Conservation (phyloP, 140 eudicot genomes). For the Anethum foeniculum region DNA sequence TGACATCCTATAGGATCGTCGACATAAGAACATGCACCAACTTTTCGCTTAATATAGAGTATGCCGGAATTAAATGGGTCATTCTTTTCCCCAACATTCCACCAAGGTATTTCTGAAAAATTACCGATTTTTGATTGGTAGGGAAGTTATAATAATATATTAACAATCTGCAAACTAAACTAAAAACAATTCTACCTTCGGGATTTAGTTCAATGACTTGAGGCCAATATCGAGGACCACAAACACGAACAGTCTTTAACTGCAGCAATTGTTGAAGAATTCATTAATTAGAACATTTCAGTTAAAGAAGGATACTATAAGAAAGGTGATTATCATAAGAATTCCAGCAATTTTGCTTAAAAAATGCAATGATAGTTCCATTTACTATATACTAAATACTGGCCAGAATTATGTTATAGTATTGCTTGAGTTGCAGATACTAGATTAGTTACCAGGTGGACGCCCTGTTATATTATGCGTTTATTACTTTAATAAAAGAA, state of each 20-base stretch:
- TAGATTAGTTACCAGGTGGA: no score
- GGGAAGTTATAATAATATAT: neutral
- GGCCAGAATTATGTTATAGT: neutral
- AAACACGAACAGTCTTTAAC: conserved; percentile 82
- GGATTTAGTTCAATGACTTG: conserved; percentile 85
- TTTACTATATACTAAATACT: neutral
- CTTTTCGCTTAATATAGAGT: conserved; percentile 80
- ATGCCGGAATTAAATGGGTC: conserved; percentile 91
- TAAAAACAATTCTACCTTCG: conserved; percentile 42
- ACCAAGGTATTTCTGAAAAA: conserved; percentile 86
- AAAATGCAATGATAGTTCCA: neutral
- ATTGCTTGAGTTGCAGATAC: neutral
- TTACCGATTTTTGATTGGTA: conserved; percentile 2
- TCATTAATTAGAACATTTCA: neutral
- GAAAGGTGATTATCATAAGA: no score
- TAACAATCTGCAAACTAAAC: conserved; percentile 10
- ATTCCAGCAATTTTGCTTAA: neutral
- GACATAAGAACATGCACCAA: conserved; percentile 90
- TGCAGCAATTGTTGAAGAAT: conserved; percentile 30
- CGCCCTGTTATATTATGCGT: no score
- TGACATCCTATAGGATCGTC: conserved; percentile 94
- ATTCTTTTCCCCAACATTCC: conserved; percentile 65
- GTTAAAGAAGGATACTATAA: neutral
- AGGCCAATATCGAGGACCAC: conserved; percentile 99
- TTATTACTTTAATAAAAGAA: no score